Conservation (phyloP, 1,139 yeast genomes). For the Sugiyamaella castrensis region DNA sequence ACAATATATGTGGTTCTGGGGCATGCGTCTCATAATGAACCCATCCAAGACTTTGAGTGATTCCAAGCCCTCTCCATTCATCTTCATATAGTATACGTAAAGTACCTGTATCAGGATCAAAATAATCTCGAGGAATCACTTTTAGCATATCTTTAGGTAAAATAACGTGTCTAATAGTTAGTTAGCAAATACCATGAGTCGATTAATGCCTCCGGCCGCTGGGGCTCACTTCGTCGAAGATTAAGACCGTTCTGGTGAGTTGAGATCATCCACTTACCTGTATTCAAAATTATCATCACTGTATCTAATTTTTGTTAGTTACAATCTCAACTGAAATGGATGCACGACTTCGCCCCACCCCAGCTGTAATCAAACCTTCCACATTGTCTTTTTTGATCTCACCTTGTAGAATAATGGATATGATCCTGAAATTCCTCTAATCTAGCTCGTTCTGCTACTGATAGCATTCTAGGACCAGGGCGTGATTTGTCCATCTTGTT, state of each 20-base stretch:
- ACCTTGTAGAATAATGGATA: slow-evolving; percentile 88
- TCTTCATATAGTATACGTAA: slow-evolving; percentile 86
- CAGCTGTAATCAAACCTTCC: neutral
- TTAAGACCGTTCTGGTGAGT: neutral
- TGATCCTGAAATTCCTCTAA: slow-evolving; percentile 89
- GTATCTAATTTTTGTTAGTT: slow-evolving; percentile 45
- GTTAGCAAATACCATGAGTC: too few species aligned
- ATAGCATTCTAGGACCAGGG: slow-evolving; percentile 55
- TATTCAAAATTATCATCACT: slow-evolving; percentile 87
- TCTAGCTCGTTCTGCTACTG: slow-evolving; percentile 80
- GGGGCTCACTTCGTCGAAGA: too few species aligned
- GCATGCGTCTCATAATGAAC: slow-evolving; percentile 93
- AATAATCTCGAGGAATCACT: slow-evolving; percentile 93
- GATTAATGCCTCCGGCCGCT: too few species aligned
- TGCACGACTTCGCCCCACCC: neutral
- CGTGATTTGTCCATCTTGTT: slow-evolving; percentile 4
- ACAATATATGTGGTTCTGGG: slow-evolving; percentile 94
- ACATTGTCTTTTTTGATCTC: neutral
- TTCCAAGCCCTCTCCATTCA: slow-evolving; percentile 98
- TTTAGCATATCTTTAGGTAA: slow-evolving; percentile 94
- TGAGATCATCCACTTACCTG: slow-evolving; percentile 32
- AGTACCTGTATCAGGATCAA: slow-evolving; percentile 93
- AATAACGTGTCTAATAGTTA: slow-evolving; percentile 73
- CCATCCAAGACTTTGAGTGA: slow-evolving; percentile 98
- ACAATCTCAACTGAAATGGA: too few species aligned